Conservation (phyloP, 2,329 filamentous ascomycete genomes). For the Diaporthe eres region DNA sequence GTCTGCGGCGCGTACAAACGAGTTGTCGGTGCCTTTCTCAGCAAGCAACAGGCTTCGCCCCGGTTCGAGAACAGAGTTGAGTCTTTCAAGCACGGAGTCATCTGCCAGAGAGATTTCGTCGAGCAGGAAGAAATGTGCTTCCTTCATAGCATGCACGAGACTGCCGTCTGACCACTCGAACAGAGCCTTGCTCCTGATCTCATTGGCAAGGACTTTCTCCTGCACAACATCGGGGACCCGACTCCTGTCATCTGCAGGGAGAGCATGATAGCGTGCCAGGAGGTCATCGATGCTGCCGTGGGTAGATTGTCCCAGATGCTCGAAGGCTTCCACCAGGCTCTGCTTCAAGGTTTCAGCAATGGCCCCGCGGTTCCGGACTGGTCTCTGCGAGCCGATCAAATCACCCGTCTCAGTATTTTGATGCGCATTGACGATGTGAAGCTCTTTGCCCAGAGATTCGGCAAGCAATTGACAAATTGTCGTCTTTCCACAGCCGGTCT, state of each 20-base stretch:
- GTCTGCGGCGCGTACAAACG: slow-evolving; percentile 79
- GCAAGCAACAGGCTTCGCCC: slow-evolving; percentile 88
- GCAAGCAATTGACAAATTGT: slow-evolving; percentile 95
- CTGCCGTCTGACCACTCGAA: slow-evolving; percentile 98
- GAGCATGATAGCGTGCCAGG: slow-evolving; percentile 70
- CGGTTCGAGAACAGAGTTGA: slow-evolving; percentile 97
- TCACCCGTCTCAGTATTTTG: slow-evolving; percentile 99
- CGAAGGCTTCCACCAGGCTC: slow-evolving; percentile 69
- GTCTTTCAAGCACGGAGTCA: slow-evolving; percentile 93
- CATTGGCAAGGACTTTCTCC: slow-evolving; percentile 61
- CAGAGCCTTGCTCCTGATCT: slow-evolving; percentile 81
- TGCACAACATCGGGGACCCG: slow-evolving; percentile 63
- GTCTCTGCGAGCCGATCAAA: slow-evolving; percentile 94
- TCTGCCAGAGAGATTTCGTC: slow-evolving; percentile 98
- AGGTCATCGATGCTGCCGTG: slow-evolving; percentile 67
- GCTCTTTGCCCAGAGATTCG: slow-evolving; percentile 79
- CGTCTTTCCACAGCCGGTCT: slow-evolving; percentile 98
- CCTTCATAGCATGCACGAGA: slow-evolving; percentile 93
- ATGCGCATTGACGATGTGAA: slow-evolving; percentile 96
- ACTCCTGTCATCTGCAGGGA: slow-evolving; percentile 60
- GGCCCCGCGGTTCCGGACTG: slow-evolving; percentile 85
- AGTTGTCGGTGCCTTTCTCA: slow-evolving; percentile 91
- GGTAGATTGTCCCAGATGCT: slow-evolving; percentile 52
- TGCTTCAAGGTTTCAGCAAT: slow-evolving; percentile 76
- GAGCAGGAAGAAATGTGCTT: slow-evolving; percentile 90